Base-by-base conservation (phyloP, 768 basidiomycete species). In the Boletus pseudopeckii region DNA sequence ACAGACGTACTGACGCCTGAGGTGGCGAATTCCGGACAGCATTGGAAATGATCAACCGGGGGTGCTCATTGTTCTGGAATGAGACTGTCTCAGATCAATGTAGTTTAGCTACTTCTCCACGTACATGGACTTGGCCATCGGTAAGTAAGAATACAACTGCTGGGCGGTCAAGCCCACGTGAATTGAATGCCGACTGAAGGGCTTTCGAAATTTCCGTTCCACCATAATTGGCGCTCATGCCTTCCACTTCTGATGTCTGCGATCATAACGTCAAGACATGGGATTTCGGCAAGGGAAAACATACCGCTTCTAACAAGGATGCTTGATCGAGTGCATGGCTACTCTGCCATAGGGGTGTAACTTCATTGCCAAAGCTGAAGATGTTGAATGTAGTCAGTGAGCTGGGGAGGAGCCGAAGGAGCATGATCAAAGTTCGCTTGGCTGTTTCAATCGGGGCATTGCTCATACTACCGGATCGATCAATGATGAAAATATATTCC, bases 401-500 rank as follows among this genome's bases (percentile, higher is more conserved):
- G 24, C 40, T 52, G 0, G 83, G 81, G 4, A 86, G 70, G 59
- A 82, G 72, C 7, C 71, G 74, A 15, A 86, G 68, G 0, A 86
- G 61, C 56, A 80, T 70, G 0, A 45, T 44, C 32, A 85, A 65
- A 0, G 81, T 79, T 30, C 64, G 53, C 55, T 77, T 82, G 7
- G 82, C 81, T 3, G 71, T 76, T 34, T 72, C 71, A 3, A 84
- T 79, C 6, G 77, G 61, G 11, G 24, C 38, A 22, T 64, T 64
- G 0, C 0, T 0, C 85, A 86, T 86, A 46, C 80, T 83, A 0
- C 79, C 77, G 18, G 79, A 82, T 44, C 83, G 70, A 56, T 86
- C 84, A 11, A 86, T 69, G 7, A 86, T 52, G 55, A 86, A 86
- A 0, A 86, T 68, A 50, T 80, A 86, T 53, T 86, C 84, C 48